Percentiles rank a stretch among this genome's conserved stretches.
These are phyloP conservation scores for Annona squamosa DNA, from an alignment of 164 flowering plant genomes.

Conservation along the genomic window DNA sequence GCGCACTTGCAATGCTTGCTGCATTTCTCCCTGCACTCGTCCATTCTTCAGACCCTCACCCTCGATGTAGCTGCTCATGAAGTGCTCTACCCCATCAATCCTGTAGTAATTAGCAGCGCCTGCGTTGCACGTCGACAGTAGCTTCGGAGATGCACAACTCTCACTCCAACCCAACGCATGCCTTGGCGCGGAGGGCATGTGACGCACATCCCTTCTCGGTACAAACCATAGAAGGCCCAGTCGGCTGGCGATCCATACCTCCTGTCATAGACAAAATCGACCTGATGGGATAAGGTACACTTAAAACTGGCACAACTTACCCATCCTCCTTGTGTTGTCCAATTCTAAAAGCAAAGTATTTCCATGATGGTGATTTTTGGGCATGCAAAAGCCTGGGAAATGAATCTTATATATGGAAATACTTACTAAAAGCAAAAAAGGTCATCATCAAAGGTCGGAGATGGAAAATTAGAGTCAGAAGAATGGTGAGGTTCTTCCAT, in stretches of 20 bases:
- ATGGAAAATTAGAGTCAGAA: too few relatives aligned
- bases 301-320: too few relatives aligned
- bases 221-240: slow-evolving; percentile 31
- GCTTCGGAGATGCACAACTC: slow-evolving; percentile 19
- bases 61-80: slow-evolving; percentile 12
- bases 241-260: slow-evolving; percentile 24
- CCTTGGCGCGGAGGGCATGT: slow-evolving; percentile 26
- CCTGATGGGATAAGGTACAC: too few relatives aligned
- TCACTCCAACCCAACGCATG: slow-evolving; percentile 21
- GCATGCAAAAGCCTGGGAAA: too few relatives aligned
- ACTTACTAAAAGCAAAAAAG: too few relatives aligned
- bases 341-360: too few relatives aligned
- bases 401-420: too few relatives aligned
- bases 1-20: slow-evolving; percentile 30
- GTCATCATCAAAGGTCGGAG: too few relatives aligned
- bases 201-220: slow-evolving; percentile 23
- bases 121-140: slow-evolving; percentile 5
- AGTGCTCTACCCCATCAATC: slow-evolving; percentile 28
- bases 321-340: too few relatives aligned
- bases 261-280: background rate
- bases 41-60: slow-evolving; percentile 17
- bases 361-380: too few relatives aligned
- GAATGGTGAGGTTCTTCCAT: too few relatives aligned
- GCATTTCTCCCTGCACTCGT: slow-evolving; percentile 24
- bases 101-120: slow-evolving; percentile 14